Evolutionary conservation across 768 basidiomycete genomes (phyloP).

Genomic region (Panus rudis): DNA sequence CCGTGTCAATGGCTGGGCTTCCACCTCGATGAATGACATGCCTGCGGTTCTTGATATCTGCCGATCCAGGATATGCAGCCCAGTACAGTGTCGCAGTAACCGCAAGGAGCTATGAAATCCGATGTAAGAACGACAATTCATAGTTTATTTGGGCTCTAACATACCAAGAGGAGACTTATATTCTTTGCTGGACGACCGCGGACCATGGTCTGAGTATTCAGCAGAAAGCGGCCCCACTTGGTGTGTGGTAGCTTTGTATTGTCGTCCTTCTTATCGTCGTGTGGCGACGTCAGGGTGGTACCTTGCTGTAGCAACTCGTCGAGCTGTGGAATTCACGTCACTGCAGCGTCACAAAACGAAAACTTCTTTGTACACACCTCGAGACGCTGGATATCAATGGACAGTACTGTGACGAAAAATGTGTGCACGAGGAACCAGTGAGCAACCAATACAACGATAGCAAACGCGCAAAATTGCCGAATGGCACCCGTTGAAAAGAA

Average conservation of each 20-base stretch:
- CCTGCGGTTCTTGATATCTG: constrained; percentile 11
- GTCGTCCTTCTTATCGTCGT: constrained; percentile 21
- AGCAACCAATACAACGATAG: constrained; percentile 88
- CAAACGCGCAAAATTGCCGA: constrained; percentile 89
- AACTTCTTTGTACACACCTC: constrained; percentile 55
- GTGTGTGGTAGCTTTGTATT: constrained; percentile 24
- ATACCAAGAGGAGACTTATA: constrained; percentile 72
- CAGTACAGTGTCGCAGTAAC: constrained; percentile 72
- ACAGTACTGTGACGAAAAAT: constrained; percentile 90
- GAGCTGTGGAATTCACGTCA: constrained; percentile 38
- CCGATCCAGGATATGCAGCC: constrained; percentile 47
- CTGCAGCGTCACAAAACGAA: background rate
- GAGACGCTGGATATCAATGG: constrained; percentile 91
- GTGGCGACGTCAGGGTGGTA: constrained; percentile 42
- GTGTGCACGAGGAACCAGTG: constrained; percentile 98
- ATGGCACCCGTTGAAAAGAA: constrained; percentile 73
- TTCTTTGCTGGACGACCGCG: constrained; percentile 69
- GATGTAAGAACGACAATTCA: background rate
- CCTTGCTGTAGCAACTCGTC: constrained; percentile 82
- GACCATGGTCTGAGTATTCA: constrained; percentile 39
- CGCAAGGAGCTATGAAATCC: constrained; percentile 57
- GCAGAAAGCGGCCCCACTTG: constrained; percentile 36
- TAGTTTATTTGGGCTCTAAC: constrained; percentile 13
- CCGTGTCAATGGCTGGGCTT: constrained; percentile 18
- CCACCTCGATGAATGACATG: constrained; percentile 17